These are phyloP conservation scores for Termitomyces sp. DNA, from an alignment of 768 basidiomycete genomes.

Conservation along the genomic window DNA sequence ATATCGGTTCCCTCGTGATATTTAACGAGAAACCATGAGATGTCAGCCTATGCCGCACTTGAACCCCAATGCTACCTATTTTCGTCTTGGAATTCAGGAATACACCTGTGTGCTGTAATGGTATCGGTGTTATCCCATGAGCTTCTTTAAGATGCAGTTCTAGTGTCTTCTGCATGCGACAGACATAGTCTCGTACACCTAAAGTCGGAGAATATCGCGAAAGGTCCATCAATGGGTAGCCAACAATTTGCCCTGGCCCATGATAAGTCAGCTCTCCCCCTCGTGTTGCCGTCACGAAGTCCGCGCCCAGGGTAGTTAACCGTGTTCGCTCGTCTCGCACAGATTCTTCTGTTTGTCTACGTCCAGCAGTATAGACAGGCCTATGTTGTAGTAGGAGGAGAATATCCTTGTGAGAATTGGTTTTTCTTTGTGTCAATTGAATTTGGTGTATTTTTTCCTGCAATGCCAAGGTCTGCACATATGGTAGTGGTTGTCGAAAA, in stretches of 20 bases:
- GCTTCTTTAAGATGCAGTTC: constrained; percentile 52
- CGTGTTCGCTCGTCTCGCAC: constrained; percentile 54
- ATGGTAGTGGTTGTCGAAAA: constrained; percentile 76
- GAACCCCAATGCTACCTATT: constrained; percentile 93
- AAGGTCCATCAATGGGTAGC: constrained; percentile 91
- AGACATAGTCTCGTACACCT: constrained; percentile 79
- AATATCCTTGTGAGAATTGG: constrained; percentile 46
- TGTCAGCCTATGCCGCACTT: constrained; percentile 90
- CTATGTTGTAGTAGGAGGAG: constrained; percentile 83
- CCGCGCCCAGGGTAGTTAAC: constrained; percentile 76
- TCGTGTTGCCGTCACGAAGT: constrained; percentile 75
- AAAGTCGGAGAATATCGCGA: constrained; percentile 68
- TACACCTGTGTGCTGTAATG: constrained; percentile 85
- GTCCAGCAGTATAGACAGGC: constrained; percentile 94
- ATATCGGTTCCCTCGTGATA: constrained; percentile 69
- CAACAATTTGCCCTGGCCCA: constrained; percentile 95
- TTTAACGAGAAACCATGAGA: constrained; percentile 95
- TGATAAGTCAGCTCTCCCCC: constrained; percentile 97
- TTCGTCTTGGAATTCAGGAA: constrained; percentile 80
- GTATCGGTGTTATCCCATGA: constrained; percentile 50
- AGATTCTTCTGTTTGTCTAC: constrained; percentile 67
- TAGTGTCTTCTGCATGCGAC: constrained; percentile 70
- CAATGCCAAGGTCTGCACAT: constrained; percentile 56
- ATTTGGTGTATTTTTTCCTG: constrained; percentile 68
- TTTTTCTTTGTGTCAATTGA: constrained; percentile 48